These are phyloP conservation scores for Alternaria triticina DNA, from an alignment of 2,329 filamentous ascomycete genomes.

Conservation along the genomic window DNA sequence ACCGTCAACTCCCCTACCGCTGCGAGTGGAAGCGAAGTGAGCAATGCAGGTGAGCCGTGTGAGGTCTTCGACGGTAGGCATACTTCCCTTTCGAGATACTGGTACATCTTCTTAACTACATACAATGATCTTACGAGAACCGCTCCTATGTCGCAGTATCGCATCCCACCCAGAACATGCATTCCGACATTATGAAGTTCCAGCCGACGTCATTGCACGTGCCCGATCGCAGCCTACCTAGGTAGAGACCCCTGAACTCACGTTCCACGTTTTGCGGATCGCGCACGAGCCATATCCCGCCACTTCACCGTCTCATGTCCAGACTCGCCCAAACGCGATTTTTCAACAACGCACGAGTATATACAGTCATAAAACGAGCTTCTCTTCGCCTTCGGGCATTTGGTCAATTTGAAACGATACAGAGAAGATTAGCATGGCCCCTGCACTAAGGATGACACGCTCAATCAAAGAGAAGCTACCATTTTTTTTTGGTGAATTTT, in stretches of 20 bases:
- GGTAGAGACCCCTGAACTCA: neutral
- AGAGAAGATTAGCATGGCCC: conserved; percentile 58
- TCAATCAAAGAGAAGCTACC: conserved; percentile 46
- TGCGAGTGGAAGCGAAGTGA: no score
- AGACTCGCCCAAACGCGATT: neutral
- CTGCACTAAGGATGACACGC: conserved; percentile 89
- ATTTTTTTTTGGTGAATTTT: conserved; percentile 35
- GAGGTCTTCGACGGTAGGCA: no score
- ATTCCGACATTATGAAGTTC: neutral
- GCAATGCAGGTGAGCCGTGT: no score
- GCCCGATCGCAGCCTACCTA: neutral
- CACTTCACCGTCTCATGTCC: neutral
- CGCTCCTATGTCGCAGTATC: no score
- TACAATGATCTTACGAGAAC: no score
- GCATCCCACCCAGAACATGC: neutral
- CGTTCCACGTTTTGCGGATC: neutral
- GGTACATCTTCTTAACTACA: no score
- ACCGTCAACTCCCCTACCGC: no score
- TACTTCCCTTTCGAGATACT: no score
- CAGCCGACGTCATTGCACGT: neutral
- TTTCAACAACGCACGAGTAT: neutral
- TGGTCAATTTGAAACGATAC: conserved; percentile 44
- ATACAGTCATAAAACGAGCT: fast-evolving
- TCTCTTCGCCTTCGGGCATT: conserved; percentile 23
- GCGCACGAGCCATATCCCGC: neutral